phyloP scores from a whole-genome alignment of 306 rosid genomes.

The Castanopsis chinensis region DNA sequence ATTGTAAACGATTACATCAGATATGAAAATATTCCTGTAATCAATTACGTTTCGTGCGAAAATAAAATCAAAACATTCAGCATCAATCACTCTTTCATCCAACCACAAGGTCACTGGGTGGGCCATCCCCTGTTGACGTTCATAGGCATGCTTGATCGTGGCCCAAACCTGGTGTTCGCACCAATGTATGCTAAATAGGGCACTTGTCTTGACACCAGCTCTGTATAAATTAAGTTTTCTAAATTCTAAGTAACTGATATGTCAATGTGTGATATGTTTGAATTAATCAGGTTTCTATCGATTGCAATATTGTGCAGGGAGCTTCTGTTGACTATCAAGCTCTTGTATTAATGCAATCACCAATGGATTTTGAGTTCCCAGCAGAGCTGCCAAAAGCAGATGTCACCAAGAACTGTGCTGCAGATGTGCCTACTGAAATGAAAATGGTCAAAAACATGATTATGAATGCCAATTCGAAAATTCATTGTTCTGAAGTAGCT shows the following conservation, averaged over 20 bases:
- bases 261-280: slow-evolving; percentile 18
- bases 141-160: too few relatives aligned
- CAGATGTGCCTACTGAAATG: slow-evolving; percentile 35
- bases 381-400: slow-evolving; percentile 42
- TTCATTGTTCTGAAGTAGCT: slow-evolving; percentile 35
- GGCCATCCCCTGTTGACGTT: too few relatives aligned
- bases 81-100: too few relatives aligned
- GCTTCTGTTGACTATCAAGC: slow-evolving; percentile 37
- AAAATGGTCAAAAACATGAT: slow-evolving; percentile 22
- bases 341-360: slow-evolving; percentile 34
- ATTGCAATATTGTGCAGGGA: slow-evolving; percentile 36
- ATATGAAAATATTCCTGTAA: too few relatives aligned
- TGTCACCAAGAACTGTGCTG: slow-evolving; percentile 26
- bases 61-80: too few relatives aligned
- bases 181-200: background rate
- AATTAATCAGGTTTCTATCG: slow-evolving; percentile 29
- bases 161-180: too few relatives aligned
- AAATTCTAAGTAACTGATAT: background rate
- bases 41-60: too few relatives aligned
- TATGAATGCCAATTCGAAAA: slow-evolving; percentile 32
- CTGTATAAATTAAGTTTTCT: background rate
- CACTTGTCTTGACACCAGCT: background rate
- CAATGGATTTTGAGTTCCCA: slow-evolving; percentile 50
- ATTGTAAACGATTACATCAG: too few relatives aligned
- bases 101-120: too few relatives aligned